A percentile compares a stretch with the other conserved stretches of the same genome.
These are phyloP conservation scores for Funneliformis caledonium DNA, from an alignment of 371 early-diverging fungal species.

Conservation along the genomic window DNA sequence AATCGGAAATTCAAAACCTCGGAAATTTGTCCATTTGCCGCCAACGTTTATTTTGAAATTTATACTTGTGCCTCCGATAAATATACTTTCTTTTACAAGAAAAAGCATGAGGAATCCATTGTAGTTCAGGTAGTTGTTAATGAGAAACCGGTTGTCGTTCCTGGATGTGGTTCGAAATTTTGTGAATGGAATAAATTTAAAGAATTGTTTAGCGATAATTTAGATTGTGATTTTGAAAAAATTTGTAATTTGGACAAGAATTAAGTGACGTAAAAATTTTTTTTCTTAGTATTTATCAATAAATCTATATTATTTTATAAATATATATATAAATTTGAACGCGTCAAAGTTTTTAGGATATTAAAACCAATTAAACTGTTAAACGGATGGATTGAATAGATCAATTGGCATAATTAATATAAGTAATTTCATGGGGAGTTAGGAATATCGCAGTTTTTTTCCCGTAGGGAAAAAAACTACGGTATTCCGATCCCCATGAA, in stretches of 20 bases:
- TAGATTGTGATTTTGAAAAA: slow-evolving; percentile 28
- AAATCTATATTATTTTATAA: no score
- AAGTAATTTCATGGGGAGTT: no score
- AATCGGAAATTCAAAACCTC: slow-evolving; percentile 10
- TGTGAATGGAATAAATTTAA: slow-evolving; percentile 32
- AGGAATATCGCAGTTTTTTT: no score
- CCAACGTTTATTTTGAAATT: slow-evolving; percentile 40
- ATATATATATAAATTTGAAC: no score
- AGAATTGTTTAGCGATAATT: background rate
- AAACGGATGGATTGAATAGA: no score
- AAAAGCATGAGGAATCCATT: background rate
- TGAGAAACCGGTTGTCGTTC: background rate
- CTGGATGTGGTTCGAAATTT: slow-evolving; percentile 1
- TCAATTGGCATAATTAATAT: no score
- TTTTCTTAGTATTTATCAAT: no score
- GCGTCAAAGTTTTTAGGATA: no score
- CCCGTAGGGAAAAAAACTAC: no score
- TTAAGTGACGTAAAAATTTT: no score
- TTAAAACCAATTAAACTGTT: no score
- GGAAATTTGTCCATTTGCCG: slow-evolving; percentile 33
- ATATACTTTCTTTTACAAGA: background rate
- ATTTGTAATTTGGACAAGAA: background rate
- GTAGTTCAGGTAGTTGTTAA: slow-evolving; percentile 16
- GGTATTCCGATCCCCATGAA: no score
- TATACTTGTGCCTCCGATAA: slow-evolving; percentile 22